phyloP scores from a whole-genome alignment of 371 early-diverging fungal species.

The Actinomortierella wolfii region DNA sequence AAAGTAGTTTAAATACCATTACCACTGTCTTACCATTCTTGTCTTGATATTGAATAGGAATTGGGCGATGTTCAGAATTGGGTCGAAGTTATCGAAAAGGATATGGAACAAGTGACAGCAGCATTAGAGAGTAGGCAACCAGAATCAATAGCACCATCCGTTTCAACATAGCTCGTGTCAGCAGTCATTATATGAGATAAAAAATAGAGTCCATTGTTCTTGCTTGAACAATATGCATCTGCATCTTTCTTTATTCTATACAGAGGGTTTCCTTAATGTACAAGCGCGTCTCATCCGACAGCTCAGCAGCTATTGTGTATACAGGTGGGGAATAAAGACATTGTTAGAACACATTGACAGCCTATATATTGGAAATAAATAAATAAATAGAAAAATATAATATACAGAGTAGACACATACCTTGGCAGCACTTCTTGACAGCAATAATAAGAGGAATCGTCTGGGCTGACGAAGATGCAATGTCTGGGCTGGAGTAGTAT shows the following conservation, averaged over 20 bases:
- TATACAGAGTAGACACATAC: conserved; percentile 7
- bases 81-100: conserved; percentile 72
- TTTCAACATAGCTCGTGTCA: background rate
- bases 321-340: background rate
- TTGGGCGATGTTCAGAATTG: conserved; percentile 85
- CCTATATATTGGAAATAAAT: background rate
- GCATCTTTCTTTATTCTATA: conserved; percentile 16
- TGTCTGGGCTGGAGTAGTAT: conserved; percentile 37
- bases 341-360: background rate
- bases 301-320: conserved; percentile 17
- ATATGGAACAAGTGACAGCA: conserved; percentile 61
- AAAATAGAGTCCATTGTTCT: too few species aligned
- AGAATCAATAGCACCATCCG: background rate
- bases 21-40: background rate
- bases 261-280: conserved; percentile 35
- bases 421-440: conserved; percentile 34
- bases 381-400: background rate
- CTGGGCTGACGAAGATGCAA: background rate
- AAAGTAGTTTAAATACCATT: too few species aligned
- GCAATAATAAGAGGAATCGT: conserved; percentile 28
- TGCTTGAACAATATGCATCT: too few species aligned
- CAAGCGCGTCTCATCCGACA: conserved; percentile 28
- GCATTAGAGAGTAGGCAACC: conserved; percentile 45
- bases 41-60: conserved; percentile 50
- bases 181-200: too few species aligned